Evolutionary conservation across 306 rosid genomes (phyloP), one percentile per base, ranked within the genome.

Genomic region (Quercus wislizeni): DNA sequence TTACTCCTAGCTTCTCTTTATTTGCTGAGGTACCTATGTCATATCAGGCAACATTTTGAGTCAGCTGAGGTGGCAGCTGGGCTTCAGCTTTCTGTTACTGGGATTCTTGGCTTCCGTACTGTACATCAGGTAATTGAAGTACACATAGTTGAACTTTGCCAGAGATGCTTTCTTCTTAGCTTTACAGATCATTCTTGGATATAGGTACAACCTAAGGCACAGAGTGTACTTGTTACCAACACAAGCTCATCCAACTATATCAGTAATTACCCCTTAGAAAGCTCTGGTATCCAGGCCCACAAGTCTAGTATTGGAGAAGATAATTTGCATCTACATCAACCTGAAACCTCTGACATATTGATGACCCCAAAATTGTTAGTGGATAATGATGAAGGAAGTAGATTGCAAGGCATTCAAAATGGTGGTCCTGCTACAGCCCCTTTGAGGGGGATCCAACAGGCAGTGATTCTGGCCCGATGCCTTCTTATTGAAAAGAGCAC

Each of bases 181-280:
- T 54, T 78, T 74, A 17, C 54, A 9, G 68, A 76, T 80, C 14
- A n/a, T 75, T 83, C 69, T 82, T 71, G 71, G 73, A 63, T 73
- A 79, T 41, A 94, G 99, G 90, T 80, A 23, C 97, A 94, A 79
- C 96, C 99, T 71, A 94, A 94, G 90, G 97, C 97, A 23, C 99
- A 94, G 67, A 90, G 88, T 93, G 91, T 94, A 49, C 99, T 94
- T 81, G 87, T 91, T 80, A 87, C 92, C 0, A 80, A 84, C 87
- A 83, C 88, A 80, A 80, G 79, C 81, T 81, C 85, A 18, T 83
- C 86, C 30, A 83, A 73, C 68, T 23, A 33, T 71, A 79, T 25
- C 43, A 85, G 70, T 41, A 76, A 67, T 68, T 70, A 76, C 83
- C 30, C 69, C 82, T 63, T 67, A 51, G 81, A 41, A 55, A 80